Percentiles rank a stretch among this genome's conserved stretches.
Evolutionary conservation across 495 filamentous ascomycete genomes (phyloP).

Genomic region (Apodospora peruviana): DNA sequence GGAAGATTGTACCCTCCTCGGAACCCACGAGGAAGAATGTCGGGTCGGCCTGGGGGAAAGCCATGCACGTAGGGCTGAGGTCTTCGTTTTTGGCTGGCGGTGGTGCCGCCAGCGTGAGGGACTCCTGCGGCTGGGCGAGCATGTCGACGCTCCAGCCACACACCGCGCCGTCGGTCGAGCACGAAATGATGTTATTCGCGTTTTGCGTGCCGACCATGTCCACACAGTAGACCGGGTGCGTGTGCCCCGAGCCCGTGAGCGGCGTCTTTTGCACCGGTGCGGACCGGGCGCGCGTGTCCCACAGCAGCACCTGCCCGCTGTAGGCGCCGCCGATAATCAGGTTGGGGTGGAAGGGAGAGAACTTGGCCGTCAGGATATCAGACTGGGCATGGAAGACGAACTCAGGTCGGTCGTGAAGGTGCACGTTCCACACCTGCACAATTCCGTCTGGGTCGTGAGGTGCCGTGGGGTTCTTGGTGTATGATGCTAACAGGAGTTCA

Average conservation of each 20-base stretch:
- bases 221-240: constrained; percentile 92
- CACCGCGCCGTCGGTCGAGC: constrained; percentile 92
- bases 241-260: constrained; percentile 85
- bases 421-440: constrained; percentile 94
- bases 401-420: constrained; percentile 87
- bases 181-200: constrained; percentile 94
- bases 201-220: constrained; percentile 97
- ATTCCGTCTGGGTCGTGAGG: constrained; percentile 94
- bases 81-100: constrained; percentile 88
- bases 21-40: constrained; percentile 97
- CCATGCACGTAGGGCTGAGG: constrained; percentile 91
- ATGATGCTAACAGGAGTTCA: constrained; percentile 86
- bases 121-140: constrained; percentile 91
- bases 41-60: constrained; percentile 90
- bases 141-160: constrained; percentile 97
- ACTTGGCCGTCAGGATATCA: constrained; percentile 91
- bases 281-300: constrained; percentile 87
- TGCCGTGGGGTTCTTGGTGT: constrained; percentile 92
- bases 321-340: constrained; percentile 93
- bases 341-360: constrained; percentile 95
- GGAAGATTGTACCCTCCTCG: constrained; percentile 92
- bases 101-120: constrained; percentile 78
- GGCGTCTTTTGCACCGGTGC: constrained; percentile 93
- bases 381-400: constrained; percentile 95
- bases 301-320: constrained; percentile 94